These are phyloP conservation scores for Collybiopsis confluens DNA, from an alignment of 768 basidiomycete species.

Conservation along the genomic window DNA sequence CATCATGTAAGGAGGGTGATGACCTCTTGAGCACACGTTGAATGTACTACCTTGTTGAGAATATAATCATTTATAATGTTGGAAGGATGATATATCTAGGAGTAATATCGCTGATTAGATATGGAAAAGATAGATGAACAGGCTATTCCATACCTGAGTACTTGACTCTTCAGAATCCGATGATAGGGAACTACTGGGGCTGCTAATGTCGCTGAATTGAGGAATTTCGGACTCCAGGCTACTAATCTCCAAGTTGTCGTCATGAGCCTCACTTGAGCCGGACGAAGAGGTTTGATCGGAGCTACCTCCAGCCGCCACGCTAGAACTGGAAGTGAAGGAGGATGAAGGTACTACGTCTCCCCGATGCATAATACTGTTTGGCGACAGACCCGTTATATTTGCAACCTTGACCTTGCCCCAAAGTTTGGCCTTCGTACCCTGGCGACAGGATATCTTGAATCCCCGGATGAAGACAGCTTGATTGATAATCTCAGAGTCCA, in stretches of 20 bases:
- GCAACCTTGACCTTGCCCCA: background rate
- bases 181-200: too few relatives aligned
- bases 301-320: too few relatives aligned
- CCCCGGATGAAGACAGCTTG: background rate
- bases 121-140: background rate
- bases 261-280: background rate
- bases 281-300: background rate
- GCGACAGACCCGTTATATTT: too few relatives aligned
- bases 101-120: background rate
- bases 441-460: background rate
- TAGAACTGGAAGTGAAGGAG: background rate
- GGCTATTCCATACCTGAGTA: background rate
- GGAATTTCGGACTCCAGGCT: background rate
- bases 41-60: conserved; percentile 7
- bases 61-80: conserved; percentile 10
- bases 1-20: background rate
- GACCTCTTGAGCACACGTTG: background rate
- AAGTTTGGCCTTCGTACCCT: too few relatives aligned
- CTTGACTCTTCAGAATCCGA: too few relatives aligned
- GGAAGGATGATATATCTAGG: background rate
- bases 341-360: background rate
- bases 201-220: background rate
- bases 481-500: background rate
- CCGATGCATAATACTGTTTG: too few relatives aligned
- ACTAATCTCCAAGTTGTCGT: background rate